Conservation (phyloP, 2,329 filamentous ascomycete species). For the Fusarium lyarnte region DNA sequence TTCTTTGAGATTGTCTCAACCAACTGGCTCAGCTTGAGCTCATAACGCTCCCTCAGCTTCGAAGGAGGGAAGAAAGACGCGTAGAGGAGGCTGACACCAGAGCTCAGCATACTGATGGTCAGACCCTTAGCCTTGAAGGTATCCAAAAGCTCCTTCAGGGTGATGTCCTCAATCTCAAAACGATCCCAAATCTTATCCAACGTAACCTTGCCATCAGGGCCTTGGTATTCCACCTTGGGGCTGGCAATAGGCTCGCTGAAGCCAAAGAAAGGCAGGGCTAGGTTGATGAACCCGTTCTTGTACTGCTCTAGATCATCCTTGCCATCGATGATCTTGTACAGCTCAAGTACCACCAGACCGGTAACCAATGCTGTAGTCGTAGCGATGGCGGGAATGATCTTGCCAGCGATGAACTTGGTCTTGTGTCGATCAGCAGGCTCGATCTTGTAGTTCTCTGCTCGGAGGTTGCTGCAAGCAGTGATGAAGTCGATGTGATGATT, state of each 20-base stretch:
- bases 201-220: conserved; percentile 79
- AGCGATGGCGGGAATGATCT: conserved; percentile 98
- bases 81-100: conserved; percentile 94
- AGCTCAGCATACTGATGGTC: conserved; percentile 91
- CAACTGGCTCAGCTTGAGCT: conserved; percentile 86
- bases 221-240: conserved; percentile 89
- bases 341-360: conserved; percentile 88
- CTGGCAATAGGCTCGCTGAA: conserved; percentile 97
- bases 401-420: conserved; percentile 99
- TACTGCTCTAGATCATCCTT: conserved; percentile 98
- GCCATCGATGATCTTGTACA: conserved; percentile 96
- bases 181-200: conserved; percentile 99
- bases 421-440: conserved; percentile 91
- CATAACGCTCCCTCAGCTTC: conserved; percentile 83
- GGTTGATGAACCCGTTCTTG: conserved; percentile 98
- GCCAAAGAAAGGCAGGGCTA: conserved; percentile 96
- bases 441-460: conserved; percentile 98
- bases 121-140: conserved; percentile 85
- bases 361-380: conserved; percentile 97
- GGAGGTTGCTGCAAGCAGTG: conserved; percentile 93
- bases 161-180: conserved; percentile 89
- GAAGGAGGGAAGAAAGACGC: conserved; percentile 87
- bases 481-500: conserved; percentile 99
- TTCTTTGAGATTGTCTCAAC: conserved; percentile 93
- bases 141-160: conserved; percentile 83